A percentile compares a stretch with the other conserved stretches of the same genome.
phyloP scores from a whole-genome alignment of 2,329 filamentous ascomycete species.

The Eutypa lata region DNA sequence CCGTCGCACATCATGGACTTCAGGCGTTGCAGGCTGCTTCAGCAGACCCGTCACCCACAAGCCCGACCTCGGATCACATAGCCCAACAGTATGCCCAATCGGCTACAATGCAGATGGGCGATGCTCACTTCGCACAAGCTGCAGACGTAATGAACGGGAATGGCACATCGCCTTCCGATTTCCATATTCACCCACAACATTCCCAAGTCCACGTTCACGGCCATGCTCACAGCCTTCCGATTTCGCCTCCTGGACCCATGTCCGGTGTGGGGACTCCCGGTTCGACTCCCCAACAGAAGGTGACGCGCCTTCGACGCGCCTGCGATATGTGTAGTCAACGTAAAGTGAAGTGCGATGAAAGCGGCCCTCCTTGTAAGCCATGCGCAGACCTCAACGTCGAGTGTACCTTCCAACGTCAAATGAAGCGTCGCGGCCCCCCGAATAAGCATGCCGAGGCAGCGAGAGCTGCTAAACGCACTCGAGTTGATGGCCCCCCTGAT shows the following conservation, averaged over 20 bases:
- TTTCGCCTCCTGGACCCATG: neutral
- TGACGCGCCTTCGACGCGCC: conserved; percentile 54
- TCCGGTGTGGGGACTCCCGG: conserved; percentile 1
- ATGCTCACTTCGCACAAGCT: conserved; percentile 17
- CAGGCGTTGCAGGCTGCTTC: conserved; percentile 27
- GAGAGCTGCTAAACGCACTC: conserved; percentile 48
- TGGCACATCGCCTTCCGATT: neutral
- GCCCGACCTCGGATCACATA: conserved; percentile 15
- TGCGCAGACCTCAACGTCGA: conserved; percentile 56
- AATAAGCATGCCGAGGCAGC: conserved; percentile 59
- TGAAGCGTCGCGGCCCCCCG: conserved; percentile 56
- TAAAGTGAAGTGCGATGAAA: conserved; percentile 60
- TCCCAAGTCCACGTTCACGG: neutral
- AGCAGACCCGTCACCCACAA: conserved; percentile 11
- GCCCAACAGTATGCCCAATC: conserved; percentile 32
- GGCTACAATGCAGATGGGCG: conserved; percentile 27
- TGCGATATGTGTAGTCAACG: conserved; percentile 62
- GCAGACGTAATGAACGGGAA: conserved; percentile 1
- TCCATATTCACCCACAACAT: neutral
- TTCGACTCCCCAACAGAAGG: conserved; percentile 33
- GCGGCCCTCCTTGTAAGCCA: conserved; percentile 53
- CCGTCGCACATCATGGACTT: conserved; percentile 28
- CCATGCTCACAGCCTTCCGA: neutral
- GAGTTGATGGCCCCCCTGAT: conserved; percentile 41
- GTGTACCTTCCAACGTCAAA: conserved; percentile 55